phyloP scores from a whole-genome alignment of 306 rosid genomes.

The barrel medic (Medicago truncatula) region DNA sequence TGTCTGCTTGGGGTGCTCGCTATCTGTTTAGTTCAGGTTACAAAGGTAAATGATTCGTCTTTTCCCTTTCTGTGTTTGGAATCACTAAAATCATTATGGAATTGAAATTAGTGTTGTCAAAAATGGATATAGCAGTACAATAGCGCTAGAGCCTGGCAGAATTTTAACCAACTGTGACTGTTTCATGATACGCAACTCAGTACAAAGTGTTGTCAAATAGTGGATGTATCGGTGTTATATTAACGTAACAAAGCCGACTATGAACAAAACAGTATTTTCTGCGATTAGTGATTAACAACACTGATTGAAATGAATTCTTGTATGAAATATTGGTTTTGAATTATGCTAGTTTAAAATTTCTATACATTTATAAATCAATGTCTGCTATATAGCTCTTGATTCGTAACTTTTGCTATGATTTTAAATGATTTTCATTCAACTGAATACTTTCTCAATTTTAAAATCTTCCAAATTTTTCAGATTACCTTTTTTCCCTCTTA shows the following conservation, averaged over 20 bases:
- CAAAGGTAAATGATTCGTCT: conserved; percentile 55
- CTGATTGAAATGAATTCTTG: conserved; percentile 18
- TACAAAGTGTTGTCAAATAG: no score
- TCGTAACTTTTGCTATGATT: conserved; percentile 9
- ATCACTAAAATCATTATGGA: conserved; percentile 12
- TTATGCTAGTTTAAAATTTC: background rate
- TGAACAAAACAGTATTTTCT: no score
- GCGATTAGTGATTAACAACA: no score
- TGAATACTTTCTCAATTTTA: conserved; percentile 13
- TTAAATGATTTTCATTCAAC: conserved; percentile 25
- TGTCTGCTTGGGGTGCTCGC: conserved; percentile 98
- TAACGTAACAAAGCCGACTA: no score
- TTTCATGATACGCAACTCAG: no score
- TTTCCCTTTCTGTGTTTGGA: conserved; percentile 1
- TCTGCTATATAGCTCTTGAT: no score
- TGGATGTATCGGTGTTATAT: no score
- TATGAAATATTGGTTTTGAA: background rate
- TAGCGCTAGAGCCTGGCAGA: background rate
- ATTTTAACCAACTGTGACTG: no score
- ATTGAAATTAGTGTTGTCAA: background rate
- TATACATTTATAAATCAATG: conserved; percentile 26
- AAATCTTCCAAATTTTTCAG: background rate
- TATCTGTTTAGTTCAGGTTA: conserved; percentile 69
- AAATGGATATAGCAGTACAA: background rate
- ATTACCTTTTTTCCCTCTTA: conserved; percentile 23